phyloP scores from a whole-genome alignment of 2,329 filamentous ascomycete genomes.

The Fusarium scirpi region DNA sequence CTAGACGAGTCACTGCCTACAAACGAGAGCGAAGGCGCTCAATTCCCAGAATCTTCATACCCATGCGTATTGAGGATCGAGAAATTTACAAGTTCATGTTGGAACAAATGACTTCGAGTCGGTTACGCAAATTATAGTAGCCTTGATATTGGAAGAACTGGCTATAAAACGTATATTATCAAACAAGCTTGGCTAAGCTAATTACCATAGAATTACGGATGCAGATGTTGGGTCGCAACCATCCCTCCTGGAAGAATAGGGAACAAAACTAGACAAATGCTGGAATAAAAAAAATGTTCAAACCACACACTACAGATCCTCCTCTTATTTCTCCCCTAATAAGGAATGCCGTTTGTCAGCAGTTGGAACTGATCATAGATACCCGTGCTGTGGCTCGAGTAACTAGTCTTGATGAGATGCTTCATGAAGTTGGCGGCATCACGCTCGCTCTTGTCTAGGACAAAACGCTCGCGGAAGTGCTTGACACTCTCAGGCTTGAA shows the following conservation, averaged over 20 bases:
- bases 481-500: slow-evolving; percentile 97
- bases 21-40: not conserved
- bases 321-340: slow-evolving; percentile 61
- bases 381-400: slow-evolving; percentile 89
- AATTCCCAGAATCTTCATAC: not conserved
- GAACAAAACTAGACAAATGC: slow-evolving; percentile 6
- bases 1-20: not conserved
- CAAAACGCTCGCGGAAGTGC: slow-evolving; percentile 93
- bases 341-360: slow-evolving; percentile 96
- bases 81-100: not conserved
- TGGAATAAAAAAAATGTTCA: not conserved
- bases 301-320: not conserved
- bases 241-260: slow-evolving; percentile 1
- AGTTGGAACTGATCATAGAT: slow-evolving; percentile 99
- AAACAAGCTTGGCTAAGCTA: slow-evolving; percentile 16
- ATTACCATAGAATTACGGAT: slow-evolving; percentile 9
- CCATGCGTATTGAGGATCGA: not conserved
- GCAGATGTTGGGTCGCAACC: not conserved
- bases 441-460: slow-evolving; percentile 88
- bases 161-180: slow-evolving; percentile 31
- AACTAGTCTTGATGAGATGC: slow-evolving; percentile 88
- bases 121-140: not conserved
- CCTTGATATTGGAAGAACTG: not conserved
- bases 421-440: slow-evolving; percentile 97
- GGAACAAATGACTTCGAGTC: not conserved